These are phyloP conservation scores for Glutinoglossum americanum DNA, from an alignment of 495 filamentous ascomycete species.

Conservation along the genomic window DNA sequence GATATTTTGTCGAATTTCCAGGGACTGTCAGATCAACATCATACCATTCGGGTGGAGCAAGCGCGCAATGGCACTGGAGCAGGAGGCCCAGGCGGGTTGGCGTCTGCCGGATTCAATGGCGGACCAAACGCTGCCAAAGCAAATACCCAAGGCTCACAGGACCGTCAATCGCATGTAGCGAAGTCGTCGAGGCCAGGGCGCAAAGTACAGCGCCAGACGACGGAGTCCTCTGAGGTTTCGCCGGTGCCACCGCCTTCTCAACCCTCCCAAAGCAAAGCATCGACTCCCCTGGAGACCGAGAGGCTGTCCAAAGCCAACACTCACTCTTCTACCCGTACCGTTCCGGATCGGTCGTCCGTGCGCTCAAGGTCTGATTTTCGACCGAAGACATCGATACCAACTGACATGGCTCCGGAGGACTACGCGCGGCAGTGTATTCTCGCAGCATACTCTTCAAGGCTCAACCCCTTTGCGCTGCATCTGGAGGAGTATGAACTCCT, in stretches of 20 bases:
- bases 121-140: background rate
- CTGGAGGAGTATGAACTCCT: conserved; percentile 65
- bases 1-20: background rate
- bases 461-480: conserved; percentile 79
- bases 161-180: background rate
- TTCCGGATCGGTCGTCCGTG: background rate
- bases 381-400: conserved; percentile 64
- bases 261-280: background rate
- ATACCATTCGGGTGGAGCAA: background rate
- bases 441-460: conserved; percentile 70
- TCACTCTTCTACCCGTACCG: background rate
- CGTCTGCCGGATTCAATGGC: background rate
- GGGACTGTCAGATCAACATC: background rate
- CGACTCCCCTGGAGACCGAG: background rate
- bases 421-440: conserved; percentile 75
- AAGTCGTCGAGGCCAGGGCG: background rate
- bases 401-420: conserved; percentile 42
- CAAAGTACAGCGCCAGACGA: background rate
- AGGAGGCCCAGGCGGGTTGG: background rate
- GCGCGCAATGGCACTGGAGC: background rate
- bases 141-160: background rate
- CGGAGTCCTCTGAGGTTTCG: background rate
- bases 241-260: background rate
- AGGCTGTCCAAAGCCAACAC: background rate
- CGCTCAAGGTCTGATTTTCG: conserved; percentile 23